phyloP scores from a whole-genome alignment of 805 yeast genomes.

The Hanseniaspora occidentalis region DNA sequence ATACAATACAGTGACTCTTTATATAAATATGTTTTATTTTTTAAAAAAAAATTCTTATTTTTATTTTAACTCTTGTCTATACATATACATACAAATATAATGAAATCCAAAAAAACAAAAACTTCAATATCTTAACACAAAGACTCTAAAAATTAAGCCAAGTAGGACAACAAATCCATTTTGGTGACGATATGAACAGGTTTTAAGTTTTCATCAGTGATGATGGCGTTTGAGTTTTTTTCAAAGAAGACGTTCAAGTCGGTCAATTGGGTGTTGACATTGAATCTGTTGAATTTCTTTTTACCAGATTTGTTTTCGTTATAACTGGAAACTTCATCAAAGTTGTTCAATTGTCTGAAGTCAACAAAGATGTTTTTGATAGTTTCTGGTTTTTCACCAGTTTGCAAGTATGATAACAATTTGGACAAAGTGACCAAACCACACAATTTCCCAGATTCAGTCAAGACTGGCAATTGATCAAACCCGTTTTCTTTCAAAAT shows the following conservation, averaged over 20 bases:
- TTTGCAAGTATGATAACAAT: conserved; percentile 53
- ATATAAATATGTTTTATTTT: not conserved
- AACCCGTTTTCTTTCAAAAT: conserved; percentile 64
- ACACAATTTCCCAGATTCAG: conserved; percentile 42
- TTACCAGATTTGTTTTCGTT: conserved; percentile 50
- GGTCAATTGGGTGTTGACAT: conserved; percentile 49
- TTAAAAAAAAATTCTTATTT: not conserved
- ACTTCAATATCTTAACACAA: too few species aligned
- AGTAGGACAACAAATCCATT: conserved; percentile 60
- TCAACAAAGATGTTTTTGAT: conserved; percentile 44
- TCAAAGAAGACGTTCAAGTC: conserved; percentile 72
- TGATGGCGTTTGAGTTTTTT: conserved; percentile 72
- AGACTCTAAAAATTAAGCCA: conserved; percentile 22
- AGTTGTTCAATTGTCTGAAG: conserved; percentile 58
- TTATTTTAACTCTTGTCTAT: not conserved
- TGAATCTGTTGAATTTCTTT: conserved; percentile 55
- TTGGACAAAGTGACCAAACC: conserved; percentile 71
- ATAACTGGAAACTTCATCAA: conserved; percentile 45
- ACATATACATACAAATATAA: not conserved
- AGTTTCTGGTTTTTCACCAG: conserved; percentile 43
- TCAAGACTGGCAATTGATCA: conserved; percentile 73
- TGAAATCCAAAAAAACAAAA: too few species aligned
- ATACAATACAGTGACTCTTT: too few species aligned
- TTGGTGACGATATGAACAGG: conserved; percentile 81
- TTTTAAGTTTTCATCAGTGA: conserved; percentile 55